A percentile compares a stretch with the other conserved stretches of the same genome.
Conservation (phyloP, 306 rosid genomes). For the barrel medic (Medicago truncatula) region MtrunA17r5.0-ANR NC_053045.1:8310001-8310500, state of each 20-base stretch:
- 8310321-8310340: slow-evolving; percentile 19
- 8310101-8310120: background rate
- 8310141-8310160: slow-evolving; percentile 6
- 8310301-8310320: background rate
- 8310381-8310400: slow-evolving; percentile 16
- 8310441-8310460: slow-evolving; percentile 36
- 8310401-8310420: background rate
- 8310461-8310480: slow-evolving; percentile 42
- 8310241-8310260: too few species aligned
- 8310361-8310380: background rate
- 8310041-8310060: background rate
- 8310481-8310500: background rate
- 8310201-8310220: too few species aligned
- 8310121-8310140: too few species aligned
- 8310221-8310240: too few species aligned
- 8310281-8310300: too few species aligned
- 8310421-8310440: slow-evolving; percentile 5
- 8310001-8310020: slow-evolving; percentile 12
- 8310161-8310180: slow-evolving; percentile 5
- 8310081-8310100: slow-evolving; percentile 8
- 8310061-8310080: slow-evolving; percentile 1
- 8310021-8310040: background rate
- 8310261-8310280: too few species aligned
- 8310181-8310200: background rate
- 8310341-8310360: background rate